Percentiles rank a stretch among this genome's conserved stretches.
Evolutionary conservation across 345 rosid species (phyloP).

Genomic region (Pelargonium nanum): DNA sequence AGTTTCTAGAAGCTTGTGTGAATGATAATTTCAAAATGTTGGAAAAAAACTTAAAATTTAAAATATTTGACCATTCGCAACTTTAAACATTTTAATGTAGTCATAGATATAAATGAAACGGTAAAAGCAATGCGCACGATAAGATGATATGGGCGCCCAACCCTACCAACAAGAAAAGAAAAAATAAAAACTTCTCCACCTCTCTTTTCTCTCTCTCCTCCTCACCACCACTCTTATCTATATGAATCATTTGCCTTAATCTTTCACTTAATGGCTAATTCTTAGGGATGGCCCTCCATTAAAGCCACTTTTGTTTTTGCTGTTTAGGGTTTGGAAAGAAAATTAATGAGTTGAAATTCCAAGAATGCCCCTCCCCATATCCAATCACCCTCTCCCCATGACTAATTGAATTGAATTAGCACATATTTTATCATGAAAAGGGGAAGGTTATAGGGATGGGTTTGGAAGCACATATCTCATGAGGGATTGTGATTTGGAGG

Average conservation of each 20-base stretch:
- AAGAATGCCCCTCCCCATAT: slow-evolving; percentile 1
- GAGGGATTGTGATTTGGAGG: slow-evolving; percentile 16
- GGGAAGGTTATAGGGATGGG: slow-evolving; percentile 10
- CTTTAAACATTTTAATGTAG: neutral
- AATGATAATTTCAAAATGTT: no score
- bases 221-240: slow-evolving; percentile 16
- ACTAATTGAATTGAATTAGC: neutral
- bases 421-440: neutral
- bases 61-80: no score
- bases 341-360: neutral
- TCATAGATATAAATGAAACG: neutral
- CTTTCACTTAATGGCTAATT: slow-evolving; percentile 38
- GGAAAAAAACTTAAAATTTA: neutral
- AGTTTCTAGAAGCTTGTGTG: no score
- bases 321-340: slow-evolving; percentile 14
- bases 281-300: slow-evolving; percentile 31
- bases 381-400: neutral
- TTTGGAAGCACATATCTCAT: slow-evolving; percentile 16
- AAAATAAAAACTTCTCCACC: slow-evolving; percentile 4
- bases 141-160: slow-evolving; percentile 21
- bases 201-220: slow-evolving; percentile 4
- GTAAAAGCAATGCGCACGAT: neutral
- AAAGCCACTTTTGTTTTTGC: slow-evolving; percentile 27
- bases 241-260: slow-evolving; percentile 36
- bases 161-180: slow-evolving; percentile 24